These are phyloP conservation scores for Colletotrichum costaricense DNA, from an alignment of 2,329 filamentous ascomycete genomes.

Conservation along the genomic window DNA sequence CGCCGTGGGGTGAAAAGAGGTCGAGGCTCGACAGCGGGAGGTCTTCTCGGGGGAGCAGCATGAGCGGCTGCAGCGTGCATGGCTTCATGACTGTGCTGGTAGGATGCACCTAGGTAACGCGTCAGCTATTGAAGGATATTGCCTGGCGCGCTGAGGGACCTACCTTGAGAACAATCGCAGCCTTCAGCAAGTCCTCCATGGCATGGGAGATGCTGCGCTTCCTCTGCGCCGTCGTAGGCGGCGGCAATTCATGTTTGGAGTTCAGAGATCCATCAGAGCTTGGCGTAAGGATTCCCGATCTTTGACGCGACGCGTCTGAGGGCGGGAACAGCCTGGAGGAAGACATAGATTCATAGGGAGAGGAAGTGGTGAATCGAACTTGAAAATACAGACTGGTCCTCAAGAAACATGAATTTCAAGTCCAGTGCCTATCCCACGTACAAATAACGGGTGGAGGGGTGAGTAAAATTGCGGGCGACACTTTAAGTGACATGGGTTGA, in stretches of 20 bases:
- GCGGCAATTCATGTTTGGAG: conserved; percentile 44
- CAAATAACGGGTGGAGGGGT: not conserved
- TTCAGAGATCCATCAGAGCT: conserved; percentile 52
- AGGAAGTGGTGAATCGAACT: not conserved
- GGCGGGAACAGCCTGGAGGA: conserved; percentile 28
- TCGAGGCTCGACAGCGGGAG: conserved; percentile 73
- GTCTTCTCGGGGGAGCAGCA: conserved; percentile 71
- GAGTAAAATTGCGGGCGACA: conserved; percentile 2
- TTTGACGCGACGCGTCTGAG: conserved; percentile 63
- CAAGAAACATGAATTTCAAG: not conserved
- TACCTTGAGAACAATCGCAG: conserved; percentile 65
- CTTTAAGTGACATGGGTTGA: conserved; percentile 7
- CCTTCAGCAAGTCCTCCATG: conserved; percentile 64
- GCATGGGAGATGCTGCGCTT: conserved; percentile 51
- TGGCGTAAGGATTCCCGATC: conserved; percentile 54
- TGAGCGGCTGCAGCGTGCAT: conserved; percentile 67
- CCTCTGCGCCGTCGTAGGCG: conserved; percentile 46
- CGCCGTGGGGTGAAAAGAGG: conserved; percentile 60
- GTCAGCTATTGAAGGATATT: conserved; percentile 33
- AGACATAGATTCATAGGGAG: conserved; percentile 36
- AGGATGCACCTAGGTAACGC: conserved; percentile 63
- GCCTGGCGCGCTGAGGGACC: conserved; percentile 16
- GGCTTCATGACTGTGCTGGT: conserved; percentile 63
- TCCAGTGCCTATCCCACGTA: not conserved
- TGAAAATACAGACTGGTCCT: not conserved